Evolutionary conservation across 352 stramenopile genomes (phyloP), one percentile per base, ranked within the genome.

Genomic region (Elongisporangium senticosum): DNA sequence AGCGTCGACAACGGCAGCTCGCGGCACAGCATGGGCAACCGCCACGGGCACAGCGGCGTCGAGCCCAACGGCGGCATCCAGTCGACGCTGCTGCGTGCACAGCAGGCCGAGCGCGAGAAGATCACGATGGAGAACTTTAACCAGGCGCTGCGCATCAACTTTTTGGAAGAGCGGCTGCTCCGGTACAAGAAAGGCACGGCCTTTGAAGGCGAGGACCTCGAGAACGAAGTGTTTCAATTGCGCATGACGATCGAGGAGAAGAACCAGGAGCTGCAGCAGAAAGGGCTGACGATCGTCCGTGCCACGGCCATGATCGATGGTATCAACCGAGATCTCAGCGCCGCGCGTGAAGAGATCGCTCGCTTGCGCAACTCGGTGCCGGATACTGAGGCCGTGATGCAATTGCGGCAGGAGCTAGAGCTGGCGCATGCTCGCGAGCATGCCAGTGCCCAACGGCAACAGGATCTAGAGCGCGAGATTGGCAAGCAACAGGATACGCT

Each of bases 61-160:
- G 33, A 43, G 33, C 33, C 33, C 33, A 43, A 43, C 33, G 13
- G 33, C 33, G 33, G 33, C 13, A 43, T 43, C 13, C 33, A 43
- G 33, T 43, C 33, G 33, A 73, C 60, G 59, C 63, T 83, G 52
- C 61, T 87, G 20, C 75, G 77, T 24, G 75, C 85, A 53, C 73
- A 87, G 64, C 71, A 86, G 63, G 68, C 65, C 10, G 73, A 85
- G 53, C 73, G 69, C 24, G 75, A 91, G 52, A 72, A 73, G 2
- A 67, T 93, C 4, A 67, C 74, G 22, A 89, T 83, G 65, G 81
- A 88, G 53, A 87, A 86, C 63, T 88, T 88, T 56, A 90, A 90
- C 68, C 76, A 88, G 64, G 74, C 74, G 63, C 61, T 87, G 43
- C 77, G 76, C 17, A 78, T 90, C 48, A 80, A 80, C 28, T 75